These are phyloP conservation scores for Aspergillus pseudoterreus DNA, from an alignment of 2,329 filamentous ascomycete species.

Conservation along the genomic window DNA sequence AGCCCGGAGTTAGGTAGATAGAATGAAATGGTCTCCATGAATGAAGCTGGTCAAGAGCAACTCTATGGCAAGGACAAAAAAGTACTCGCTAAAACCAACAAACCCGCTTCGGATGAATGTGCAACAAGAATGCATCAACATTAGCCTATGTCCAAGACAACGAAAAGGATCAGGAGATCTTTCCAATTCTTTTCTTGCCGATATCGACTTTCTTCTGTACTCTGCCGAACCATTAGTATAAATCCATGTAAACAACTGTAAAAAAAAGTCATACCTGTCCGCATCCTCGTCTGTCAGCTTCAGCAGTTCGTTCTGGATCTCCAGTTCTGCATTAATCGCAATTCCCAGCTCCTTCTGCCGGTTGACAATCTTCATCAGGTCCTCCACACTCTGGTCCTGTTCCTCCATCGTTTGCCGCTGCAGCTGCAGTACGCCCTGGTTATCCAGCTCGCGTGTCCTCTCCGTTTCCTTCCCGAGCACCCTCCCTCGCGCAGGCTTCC, in stretches of 20 bases:
- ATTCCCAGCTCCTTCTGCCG: constrained; percentile 61
- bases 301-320: constrained; percentile 59
- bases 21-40: background rate
- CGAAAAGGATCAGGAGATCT: constrained; percentile 38
- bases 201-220: constrained; percentile 45
- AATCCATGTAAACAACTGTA: background rate
- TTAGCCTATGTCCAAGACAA: background rate
- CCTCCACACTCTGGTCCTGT: constrained; percentile 58
- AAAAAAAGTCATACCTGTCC: constrained; percentile 35
- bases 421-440: constrained; percentile 60
- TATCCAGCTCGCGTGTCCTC: constrained; percentile 60
- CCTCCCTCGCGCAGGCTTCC: constrained; percentile 42
- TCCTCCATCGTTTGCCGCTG: constrained; percentile 60
- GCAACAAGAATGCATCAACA: background rate
- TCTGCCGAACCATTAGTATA: constrained; percentile 24
- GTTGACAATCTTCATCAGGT: constrained; percentile 55
- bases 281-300: constrained; percentile 58
- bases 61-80: background rate
- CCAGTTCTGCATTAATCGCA: constrained; percentile 60
- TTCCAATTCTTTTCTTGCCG: constrained; percentile 45
- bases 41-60: background rate
- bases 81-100: no score
- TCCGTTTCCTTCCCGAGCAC: constrained; percentile 57
- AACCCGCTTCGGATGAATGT: background rate
- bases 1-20: background rate